Percentiles rank a stretch among this genome's conserved stretches.
These are phyloP conservation scores for Teunomyces atbi DNA, from an alignment of 805 yeast genomes.

Conservation along the genomic window DNA sequence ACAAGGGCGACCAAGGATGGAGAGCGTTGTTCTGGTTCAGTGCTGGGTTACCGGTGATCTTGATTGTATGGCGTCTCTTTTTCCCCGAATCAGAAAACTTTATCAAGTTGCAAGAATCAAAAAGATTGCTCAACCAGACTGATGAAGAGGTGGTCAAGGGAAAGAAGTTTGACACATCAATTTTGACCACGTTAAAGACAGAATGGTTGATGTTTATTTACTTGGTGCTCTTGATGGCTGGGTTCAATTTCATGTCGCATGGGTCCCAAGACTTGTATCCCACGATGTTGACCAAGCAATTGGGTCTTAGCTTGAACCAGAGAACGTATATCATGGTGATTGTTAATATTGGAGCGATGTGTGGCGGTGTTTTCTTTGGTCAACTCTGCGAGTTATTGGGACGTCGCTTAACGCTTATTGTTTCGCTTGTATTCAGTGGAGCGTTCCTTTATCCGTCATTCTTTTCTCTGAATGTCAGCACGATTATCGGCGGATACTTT, in stretches of 20 bases:
- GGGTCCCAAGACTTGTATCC: slow-evolving; percentile 77
- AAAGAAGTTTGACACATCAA: not conserved
- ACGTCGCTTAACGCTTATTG: slow-evolving; percentile 54
- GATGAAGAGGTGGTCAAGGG: not conserved
- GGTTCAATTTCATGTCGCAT: slow-evolving; percentile 70
- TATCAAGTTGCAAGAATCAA: slow-evolving; percentile 4
- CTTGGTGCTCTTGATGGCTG: slow-evolving; percentile 51
- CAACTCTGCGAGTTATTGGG: slow-evolving; percentile 59
- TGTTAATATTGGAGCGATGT: slow-evolving; percentile 64
- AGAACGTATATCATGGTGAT: slow-evolving; percentile 61
- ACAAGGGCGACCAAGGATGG: slow-evolving; percentile 17
- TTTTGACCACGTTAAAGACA: slow-evolving; percentile 10
- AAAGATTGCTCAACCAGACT: not conserved
- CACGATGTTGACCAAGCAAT: slow-evolving; percentile 56
- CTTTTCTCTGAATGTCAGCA: slow-evolving; percentile 5
- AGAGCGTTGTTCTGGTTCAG: slow-evolving; percentile 26
- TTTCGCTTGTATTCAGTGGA: slow-evolving; percentile 53
- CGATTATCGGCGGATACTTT: slow-evolving; percentile 57
- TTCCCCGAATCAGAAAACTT: slow-evolving; percentile 10
- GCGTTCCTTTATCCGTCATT: slow-evolving; percentile 57
- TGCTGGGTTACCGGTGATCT: slow-evolving; percentile 22
- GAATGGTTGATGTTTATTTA: slow-evolving; percentile 35
- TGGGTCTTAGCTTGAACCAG: slow-evolving; percentile 42
- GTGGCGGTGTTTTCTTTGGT: slow-evolving; percentile 63
- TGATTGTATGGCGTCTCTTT: slow-evolving; percentile 19